Base-by-base conservation (phyloP, 148 eudicot genomes). In the Persicaria tinctoria region DNA sequence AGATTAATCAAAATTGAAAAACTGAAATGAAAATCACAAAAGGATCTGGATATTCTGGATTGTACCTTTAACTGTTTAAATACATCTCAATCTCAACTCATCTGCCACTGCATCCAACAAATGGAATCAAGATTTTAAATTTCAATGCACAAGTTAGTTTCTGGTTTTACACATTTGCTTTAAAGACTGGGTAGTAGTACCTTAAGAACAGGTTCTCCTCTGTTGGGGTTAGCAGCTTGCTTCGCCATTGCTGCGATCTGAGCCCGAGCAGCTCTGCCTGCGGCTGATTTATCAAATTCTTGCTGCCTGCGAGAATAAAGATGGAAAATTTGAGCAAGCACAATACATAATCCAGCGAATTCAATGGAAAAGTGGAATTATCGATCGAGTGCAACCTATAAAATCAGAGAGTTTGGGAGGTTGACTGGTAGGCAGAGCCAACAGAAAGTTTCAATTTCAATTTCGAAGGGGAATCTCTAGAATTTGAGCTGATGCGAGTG, bases 151-250 rank as follows among this genome's bases (percentile, higher is more conserved):
- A 12, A 57, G 17, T 23, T 4, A 47, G n/a, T 44, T 20, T 59
- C 38, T 38, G 60, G 18, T 6, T 11, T 14, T 14, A 17, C 4
- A 57, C 45, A 1, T 10, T 20, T 17, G 12, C 6, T n/a, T 47
- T 71, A 20, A 12, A 46, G 27, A 46, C 10, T 57, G n/a, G 10
- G 7, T 8, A 56, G 1, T 72, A 49, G 46, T 83, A 93, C 98
- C 97, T 90, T 94, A 46, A 94, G 95, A 79, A 64, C 87, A 75
- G 98, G 98, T 79, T 94, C 96, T 59, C 96, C 89, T 79, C 48
- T 89, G 74, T 84, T 84, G 44, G 85, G 7, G 73, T 83, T 86
- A 32, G 87, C 82, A 70, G 88, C 75, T 76, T 88, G 95, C 77
- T 88, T 91, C 46, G 89, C 91, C 76, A 83, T 86, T 0, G 96